These are phyloP conservation scores for Meyerozyma athensensis DNA, from an alignment of 1,139 yeast genomes.

Conservation along the genomic window DNA sequence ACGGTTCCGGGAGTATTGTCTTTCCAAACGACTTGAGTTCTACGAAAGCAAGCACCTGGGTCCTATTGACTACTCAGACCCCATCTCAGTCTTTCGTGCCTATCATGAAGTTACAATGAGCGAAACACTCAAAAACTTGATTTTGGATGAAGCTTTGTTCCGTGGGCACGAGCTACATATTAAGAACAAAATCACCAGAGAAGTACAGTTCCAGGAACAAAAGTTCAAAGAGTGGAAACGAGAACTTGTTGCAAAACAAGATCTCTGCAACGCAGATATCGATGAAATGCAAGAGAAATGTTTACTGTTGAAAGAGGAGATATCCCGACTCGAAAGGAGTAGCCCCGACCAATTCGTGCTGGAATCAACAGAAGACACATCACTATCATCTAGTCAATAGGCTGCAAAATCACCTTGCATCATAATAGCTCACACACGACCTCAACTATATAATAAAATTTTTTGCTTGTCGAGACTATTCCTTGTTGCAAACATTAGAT, in stretches of 20 bases:
- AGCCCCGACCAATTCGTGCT: background rate
- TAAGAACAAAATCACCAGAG: constrained; percentile 44
- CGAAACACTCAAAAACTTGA: constrained; percentile 20
- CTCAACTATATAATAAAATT: no score
- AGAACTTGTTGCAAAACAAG: constrained; percentile 53
- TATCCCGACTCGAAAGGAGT: constrained; percentile 12
- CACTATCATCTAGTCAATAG: no score
- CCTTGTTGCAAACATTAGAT: background rate
- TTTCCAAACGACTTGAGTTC: constrained; percentile 26
- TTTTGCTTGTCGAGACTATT: background rate
- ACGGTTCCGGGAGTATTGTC: constrained; percentile 41
- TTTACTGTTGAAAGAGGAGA: constrained; percentile 32
- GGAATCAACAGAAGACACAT: background rate
- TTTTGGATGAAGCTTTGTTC: constrained; percentile 41
- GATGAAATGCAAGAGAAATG: constrained; percentile 36
- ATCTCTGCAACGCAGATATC: constrained; percentile 51
- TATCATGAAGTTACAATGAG: constrained; percentile 28
- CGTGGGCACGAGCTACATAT: constrained; percentile 41
- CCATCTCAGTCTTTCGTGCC: constrained; percentile 15
- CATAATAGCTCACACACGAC: no score
- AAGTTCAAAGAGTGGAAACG: constrained; percentile 65
- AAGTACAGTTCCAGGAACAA: constrained; percentile 50
- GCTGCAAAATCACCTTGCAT: no score
- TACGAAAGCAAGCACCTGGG: constrained; percentile 16
- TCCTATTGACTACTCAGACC: constrained; percentile 7